Conservation (phyloP, 1,284 basidiomycete genomes). For the Ganoderma sinense region DNA sequence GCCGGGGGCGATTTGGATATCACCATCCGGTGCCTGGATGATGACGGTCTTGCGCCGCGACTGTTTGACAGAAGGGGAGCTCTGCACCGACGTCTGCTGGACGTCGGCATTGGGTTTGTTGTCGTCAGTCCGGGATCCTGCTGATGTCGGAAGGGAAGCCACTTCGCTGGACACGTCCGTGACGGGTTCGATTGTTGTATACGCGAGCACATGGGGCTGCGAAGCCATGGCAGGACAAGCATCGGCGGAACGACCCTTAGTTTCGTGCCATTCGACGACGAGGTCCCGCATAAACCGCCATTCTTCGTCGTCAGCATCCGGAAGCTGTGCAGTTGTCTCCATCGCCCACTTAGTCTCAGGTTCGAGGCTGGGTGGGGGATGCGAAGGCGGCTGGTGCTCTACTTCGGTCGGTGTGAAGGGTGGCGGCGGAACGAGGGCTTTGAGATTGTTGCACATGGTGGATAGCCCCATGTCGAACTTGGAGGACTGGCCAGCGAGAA, state of each 20-base stretch:
- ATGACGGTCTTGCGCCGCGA: slow-evolving; percentile 42
- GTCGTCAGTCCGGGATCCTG: slow-evolving; percentile 22
- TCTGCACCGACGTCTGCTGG: slow-evolving; percentile 2
- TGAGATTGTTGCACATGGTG: slow-evolving; percentile 59
- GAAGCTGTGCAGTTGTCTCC: slow-evolving; percentile 20
- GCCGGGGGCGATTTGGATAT: slow-evolving; percentile 14
- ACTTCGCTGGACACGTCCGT: slow-evolving; percentile 11
- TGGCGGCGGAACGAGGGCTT: slow-evolving; percentile 35
- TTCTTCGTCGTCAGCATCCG: slow-evolving; percentile 46
- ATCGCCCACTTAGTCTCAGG: slow-evolving; percentile 6
- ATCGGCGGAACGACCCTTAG: slow-evolving; percentile 10
- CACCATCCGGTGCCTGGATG: slow-evolving; percentile 37
- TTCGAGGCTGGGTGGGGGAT: slow-evolving; percentile 9
- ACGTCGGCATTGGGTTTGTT: slow-evolving; percentile 8
- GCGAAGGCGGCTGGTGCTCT: slow-evolving; percentile 6
- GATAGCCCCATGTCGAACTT: slow-evolving; percentile 51
- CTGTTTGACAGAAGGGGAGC: slow-evolving; percentile 22
- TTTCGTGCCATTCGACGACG: slow-evolving; percentile 29
- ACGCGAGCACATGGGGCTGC: slow-evolving; percentile 15
- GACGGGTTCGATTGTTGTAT: slow-evolving; percentile 11
- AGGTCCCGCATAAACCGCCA: slow-evolving; percentile 53
- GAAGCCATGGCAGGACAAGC: slow-evolving; percentile 22
- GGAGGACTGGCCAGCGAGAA: slow-evolving; percentile 27
- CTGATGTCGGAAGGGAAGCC: slow-evolving; percentile 23
- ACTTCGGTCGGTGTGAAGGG: slow-evolving; percentile 31